Evolutionary conservation across 345 rosid species (phyloP).

Genomic region (Crucihimalaya himalaica): DNA sequence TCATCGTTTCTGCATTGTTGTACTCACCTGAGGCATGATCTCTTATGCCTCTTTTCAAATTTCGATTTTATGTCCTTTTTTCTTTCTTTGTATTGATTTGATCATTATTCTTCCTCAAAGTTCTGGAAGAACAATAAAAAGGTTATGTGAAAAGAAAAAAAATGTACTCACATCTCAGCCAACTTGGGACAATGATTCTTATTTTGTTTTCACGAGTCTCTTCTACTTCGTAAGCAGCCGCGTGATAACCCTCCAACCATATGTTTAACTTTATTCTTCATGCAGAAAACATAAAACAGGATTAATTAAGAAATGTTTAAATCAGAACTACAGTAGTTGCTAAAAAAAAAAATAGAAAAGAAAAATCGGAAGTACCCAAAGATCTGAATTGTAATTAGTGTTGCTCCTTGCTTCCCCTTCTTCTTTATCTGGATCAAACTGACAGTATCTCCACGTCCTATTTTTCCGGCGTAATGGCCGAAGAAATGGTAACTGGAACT

Average conservation of each 20-base stretch:
- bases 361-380: slow-evolving; percentile 29
- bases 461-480: slow-evolving; percentile 25
- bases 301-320: neutral
- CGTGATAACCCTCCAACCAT: slow-evolving; percentile 35
- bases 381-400: slow-evolving; percentile 1
- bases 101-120: slow-evolving; percentile 23
- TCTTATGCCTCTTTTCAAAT: slow-evolving; percentile 13
- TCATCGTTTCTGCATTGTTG: slow-evolving; percentile 36
- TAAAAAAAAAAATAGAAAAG: neutral
- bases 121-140: slow-evolving; percentile 25
- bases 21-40: slow-evolving; percentile 21
- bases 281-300: slow-evolving; percentile 1
- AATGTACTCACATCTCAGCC: neutral
- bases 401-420: slow-evolving; percentile 30
- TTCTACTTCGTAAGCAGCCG: slow-evolving; percentile 32
- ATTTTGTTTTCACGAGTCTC: slow-evolving; percentile 20
- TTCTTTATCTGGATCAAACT: slow-evolving; percentile 34
- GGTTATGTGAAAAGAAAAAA: neutral
- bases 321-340: neutral
- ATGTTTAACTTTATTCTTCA: slow-evolving; percentile 32
- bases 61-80: slow-evolving; percentile 4
- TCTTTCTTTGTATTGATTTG: slow-evolving; percentile 22
- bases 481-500: slow-evolving; percentile 26
- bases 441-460: slow-evolving; percentile 23
- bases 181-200: neutral